phyloP scores from a whole-genome alignment of 371 early-diverging fungal species.

The Saksenaea vasiformis region DNA sequence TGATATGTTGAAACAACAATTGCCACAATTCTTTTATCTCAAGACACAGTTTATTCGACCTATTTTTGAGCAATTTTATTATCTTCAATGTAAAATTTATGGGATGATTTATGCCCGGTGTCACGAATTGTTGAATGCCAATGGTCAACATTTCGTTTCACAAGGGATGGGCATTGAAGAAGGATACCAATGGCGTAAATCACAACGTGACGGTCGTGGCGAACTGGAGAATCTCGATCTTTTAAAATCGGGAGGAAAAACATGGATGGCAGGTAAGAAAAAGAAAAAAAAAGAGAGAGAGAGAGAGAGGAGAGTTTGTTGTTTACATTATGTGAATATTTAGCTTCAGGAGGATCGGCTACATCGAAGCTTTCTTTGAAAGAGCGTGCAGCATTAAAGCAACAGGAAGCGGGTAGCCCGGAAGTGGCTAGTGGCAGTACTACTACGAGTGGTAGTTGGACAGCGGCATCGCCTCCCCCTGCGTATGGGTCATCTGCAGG shows the following conservation, averaged over 20 bases:
- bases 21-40: conserved; percentile 66
- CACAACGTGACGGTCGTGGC: conserved; percentile 25
- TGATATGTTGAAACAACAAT: conserved; percentile 60
- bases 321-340: not conserved
- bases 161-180: conserved; percentile 36
- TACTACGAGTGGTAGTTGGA: no score
- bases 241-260: conserved; percentile 39
- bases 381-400: conserved; percentile 24
- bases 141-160: conserved; percentile 27
- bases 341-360: conserved; percentile 32
- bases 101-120: conserved; percentile 48
- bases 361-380: conserved; percentile 31
- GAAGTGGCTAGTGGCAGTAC: not conserved
- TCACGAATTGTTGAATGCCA: conserved; percentile 42
- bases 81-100: conserved; percentile 68
- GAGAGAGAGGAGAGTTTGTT: not conserved
- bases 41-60: conserved; percentile 67
- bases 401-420: conserved; percentile 12
- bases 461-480: conserved; percentile 16
- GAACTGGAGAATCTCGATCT: conserved; percentile 40
- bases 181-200: conserved; percentile 26
- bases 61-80: conserved; percentile 68
- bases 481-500: conserved; percentile 22
- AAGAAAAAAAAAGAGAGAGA: not conserved
- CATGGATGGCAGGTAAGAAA: conserved; percentile 33